Base-by-base conservation (phyloP, 768 basidiomycete species). In the Serendipita sp. region DNA sequence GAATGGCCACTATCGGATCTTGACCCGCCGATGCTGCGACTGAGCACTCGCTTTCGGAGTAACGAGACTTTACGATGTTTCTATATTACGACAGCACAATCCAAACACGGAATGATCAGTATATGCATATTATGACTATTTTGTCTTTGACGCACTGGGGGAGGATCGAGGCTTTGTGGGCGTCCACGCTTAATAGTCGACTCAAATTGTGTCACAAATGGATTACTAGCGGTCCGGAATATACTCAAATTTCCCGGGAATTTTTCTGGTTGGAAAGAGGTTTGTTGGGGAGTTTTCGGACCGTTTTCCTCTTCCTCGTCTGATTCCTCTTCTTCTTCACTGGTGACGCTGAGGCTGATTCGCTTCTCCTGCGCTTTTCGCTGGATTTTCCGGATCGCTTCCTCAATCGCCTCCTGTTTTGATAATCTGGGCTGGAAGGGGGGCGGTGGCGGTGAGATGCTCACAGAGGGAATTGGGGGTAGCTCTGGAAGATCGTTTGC, bases 11-110 rank as follows among this genome's bases (percentile, higher is more conserved):
- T 60, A 34, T 60, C 33, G 10, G 55, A 36, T 37, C 27, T 33
- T 10, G 55, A 60, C 2, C 55, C 8, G 48, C 55, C 55, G 18
- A 37, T n/a, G 27, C 36, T 60, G 16, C 55, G 27, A 37, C 55
- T 60, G n/a, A 60, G 55, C 4, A 60, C 55, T 29, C 55, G 55
- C 36, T 60, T 60, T n/a, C 55, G 11, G 33, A 60, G 55, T 33
- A 60, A n/a, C 16, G 55, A 60, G 23, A 60, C 55, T 37, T 60
- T 60, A 34, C 55, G 55, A 18, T 18, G 48, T n/a, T 18, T 50
- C 29, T 50, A 18, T 50, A 50, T 50, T 50, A 50, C 48, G 48
- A 18, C 8, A 18, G 48, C 40, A 40, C 40, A 40, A 40, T 40
- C 40, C 5, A 40, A 40, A 13, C 40, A 40, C 13, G 40, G 40